Conservation (phyloP, 2,329 filamentous ascomycete species). For the Curvularia sp. region DNA sequence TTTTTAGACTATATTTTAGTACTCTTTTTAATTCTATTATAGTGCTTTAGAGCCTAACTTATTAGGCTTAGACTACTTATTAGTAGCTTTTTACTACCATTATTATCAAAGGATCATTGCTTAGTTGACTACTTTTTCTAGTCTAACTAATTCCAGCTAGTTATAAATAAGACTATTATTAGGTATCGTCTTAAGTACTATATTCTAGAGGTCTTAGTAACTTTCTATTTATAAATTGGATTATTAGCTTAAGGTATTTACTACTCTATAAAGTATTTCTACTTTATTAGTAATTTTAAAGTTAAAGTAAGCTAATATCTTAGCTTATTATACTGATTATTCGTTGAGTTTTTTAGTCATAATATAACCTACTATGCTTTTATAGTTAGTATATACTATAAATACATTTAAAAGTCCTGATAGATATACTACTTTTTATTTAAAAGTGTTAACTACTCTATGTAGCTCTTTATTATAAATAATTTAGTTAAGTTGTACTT, state of each 20-base stretch:
- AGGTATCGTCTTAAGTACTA: not conserved
- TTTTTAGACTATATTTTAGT: not conserved
- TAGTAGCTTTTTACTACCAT: not conserved
- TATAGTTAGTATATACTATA: no score
- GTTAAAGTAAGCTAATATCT: constrained; percentile 8
- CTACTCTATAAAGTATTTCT: not conserved
- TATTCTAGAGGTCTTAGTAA: not conserved
- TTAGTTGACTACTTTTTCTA: not conserved
- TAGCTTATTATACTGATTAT: constrained; percentile 1
- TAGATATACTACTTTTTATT: no score
- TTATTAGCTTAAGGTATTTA: not conserved
- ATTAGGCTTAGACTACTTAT: not conserved
- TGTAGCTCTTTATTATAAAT: no score
- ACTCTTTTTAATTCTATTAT: not conserved
- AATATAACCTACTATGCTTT: no score
- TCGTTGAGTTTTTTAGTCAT: no score
- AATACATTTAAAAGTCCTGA: no score
- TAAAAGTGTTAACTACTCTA: no score
- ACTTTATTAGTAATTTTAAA: constrained; percentile 7
- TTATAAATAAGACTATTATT: constrained; percentile 1
- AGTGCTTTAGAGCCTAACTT: not conserved
- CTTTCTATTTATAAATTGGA: not conserved
- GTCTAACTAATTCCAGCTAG: not conserved
- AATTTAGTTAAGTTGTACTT: no score
- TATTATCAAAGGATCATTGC: not conserved